Evolutionary conservation across 1,139 yeast genomes (phyloP).

Genomic region (Yamadazyma buinensis): DNA sequence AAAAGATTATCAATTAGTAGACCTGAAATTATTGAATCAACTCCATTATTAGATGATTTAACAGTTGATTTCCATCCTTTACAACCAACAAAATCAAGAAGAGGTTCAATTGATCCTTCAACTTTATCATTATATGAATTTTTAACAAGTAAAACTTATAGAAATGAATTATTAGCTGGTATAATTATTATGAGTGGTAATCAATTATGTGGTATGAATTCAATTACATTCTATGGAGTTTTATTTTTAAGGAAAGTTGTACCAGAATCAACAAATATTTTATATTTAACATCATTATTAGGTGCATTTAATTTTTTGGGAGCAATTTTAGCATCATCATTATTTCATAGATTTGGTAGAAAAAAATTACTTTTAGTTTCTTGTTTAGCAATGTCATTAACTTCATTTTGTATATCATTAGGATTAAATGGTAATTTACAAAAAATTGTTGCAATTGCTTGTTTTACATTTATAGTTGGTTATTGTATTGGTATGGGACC

Average conservation of each 20-base stretch:
- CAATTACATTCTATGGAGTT: slow-evolving; percentile 40
- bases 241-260: slow-evolving; percentile 24
- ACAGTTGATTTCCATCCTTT: slow-evolving; percentile 4
- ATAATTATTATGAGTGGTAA: slow-evolving; percentile 35
- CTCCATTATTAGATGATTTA: slow-evolving; percentile 14
- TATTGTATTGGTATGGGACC: slow-evolving; percentile 92
- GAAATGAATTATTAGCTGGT: slow-evolving; percentile 28
- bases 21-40: slow-evolving; percentile 7
- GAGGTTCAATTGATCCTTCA: slow-evolving; percentile 30
- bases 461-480: slow-evolving; percentile 66
- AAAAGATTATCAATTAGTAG: slow-evolving; percentile 21
- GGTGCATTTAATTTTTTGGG: slow-evolving; percentile 29
- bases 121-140: slow-evolving; percentile 23
- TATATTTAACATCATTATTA: slow-evolving; percentile 28
- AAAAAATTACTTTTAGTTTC: slow-evolving; percentile 63
- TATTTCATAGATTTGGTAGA: slow-evolving; percentile 56
- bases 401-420: slow-evolving; percentile 57
- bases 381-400: slow-evolving; percentile 57
- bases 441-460: slow-evolving; percentile 53
- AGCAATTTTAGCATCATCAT: slow-evolving; percentile 29
- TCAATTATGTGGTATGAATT: slow-evolving; percentile 41
- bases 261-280: slow-evolving; percentile 22
- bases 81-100: slow-evolving; percentile 10
- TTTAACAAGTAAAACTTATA: slow-evolving; percentile 17
- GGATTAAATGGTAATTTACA: slow-evolving; percentile 52